Percentiles rank a stretch among this genome's conserved stretches.
These are phyloP conservation scores for Nakataea oryzae DNA, from an alignment of 2,329 filamentous ascomycete species.

Conservation along the genomic window DNA sequence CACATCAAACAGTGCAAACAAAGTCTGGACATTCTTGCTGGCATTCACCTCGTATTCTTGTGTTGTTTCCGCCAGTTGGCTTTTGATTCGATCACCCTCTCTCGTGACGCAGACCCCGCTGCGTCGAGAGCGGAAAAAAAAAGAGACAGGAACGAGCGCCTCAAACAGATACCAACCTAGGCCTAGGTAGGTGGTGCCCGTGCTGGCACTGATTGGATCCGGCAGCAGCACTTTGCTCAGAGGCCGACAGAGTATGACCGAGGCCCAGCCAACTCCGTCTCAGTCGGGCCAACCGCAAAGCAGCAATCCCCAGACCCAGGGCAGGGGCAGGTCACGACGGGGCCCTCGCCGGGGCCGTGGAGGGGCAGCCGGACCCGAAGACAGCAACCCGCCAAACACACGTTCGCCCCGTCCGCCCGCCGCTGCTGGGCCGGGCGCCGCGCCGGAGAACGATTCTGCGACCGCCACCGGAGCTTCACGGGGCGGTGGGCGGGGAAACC, in stretches of 20 bases:
- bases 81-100: neutral
- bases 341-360: constrained; percentile 11
- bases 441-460: neutral
- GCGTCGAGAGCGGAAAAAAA: neutral
- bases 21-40: neutral
- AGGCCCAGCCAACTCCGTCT: neutral
- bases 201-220: neutral
- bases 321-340: neutral
- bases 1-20: neutral
- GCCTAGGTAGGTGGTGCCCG: neutral
- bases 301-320: neutral
- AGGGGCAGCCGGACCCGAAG: constrained; percentile 1
- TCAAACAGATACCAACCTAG: neutral
- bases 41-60: neutral
- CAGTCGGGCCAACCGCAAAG: neutral
- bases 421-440: neutral
- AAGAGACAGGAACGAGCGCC: neutral
- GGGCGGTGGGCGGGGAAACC: constrained; percentile 1
- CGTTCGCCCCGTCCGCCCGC: too few relatives aligned
- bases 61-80: neutral
- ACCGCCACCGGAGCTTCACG: constrained; percentile 3
- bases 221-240: neutral
- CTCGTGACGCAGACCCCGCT: neutral
- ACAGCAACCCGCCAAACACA: neutral
- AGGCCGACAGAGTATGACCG: neutral